Evolutionary conservation across 2,329 filamentous ascomycete species (phyloP).

Genomic region (Teratosphaeria destructans): DNA sequence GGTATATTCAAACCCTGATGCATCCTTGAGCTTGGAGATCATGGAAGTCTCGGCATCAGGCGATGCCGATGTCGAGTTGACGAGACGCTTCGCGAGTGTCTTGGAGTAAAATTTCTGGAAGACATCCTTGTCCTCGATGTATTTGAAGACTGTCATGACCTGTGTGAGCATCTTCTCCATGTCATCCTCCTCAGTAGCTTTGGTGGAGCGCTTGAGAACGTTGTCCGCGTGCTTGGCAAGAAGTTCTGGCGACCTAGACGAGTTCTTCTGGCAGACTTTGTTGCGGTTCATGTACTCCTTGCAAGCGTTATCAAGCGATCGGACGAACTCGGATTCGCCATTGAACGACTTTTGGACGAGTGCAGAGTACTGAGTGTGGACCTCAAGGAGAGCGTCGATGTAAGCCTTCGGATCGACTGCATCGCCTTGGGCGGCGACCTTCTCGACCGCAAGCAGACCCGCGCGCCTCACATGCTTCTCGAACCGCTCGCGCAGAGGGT

Average conservation of each 20-base stretch:
- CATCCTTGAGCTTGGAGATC: slow-evolving; percentile 98
- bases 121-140: slow-evolving; percentile 99
- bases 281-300: slow-evolving; percentile 97
- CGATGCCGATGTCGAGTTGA: slow-evolving; percentile 89
- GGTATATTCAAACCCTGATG: slow-evolving; percentile 97
- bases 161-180: slow-evolving; percentile 79
- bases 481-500: slow-evolving; percentile 76
- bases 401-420: slow-evolving; percentile 93
- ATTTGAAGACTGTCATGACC: slow-evolving; percentile 99
- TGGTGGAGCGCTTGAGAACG: slow-evolving; percentile 82
- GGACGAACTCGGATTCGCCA: slow-evolving; percentile 92
- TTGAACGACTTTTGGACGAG: slow-evolving; percentile 88
- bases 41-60: slow-evolving; percentile 98
- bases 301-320: slow-evolving; percentile 92
- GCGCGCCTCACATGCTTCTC: slow-evolving; percentile 89
- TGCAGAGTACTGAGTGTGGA: slow-evolving; percentile 84
- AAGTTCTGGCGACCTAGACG: slow-evolving; percentile 87
- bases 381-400: slow-evolving; percentile 86
- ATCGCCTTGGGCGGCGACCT: slow-evolving; percentile 79
- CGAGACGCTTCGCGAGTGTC: slow-evolving; percentile 87
- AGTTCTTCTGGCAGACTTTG: slow-evolving; percentile 85
- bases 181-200: slow-evolving; percentile 86
- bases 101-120: slow-evolving; percentile 99
- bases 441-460: slow-evolving; percentile 77
- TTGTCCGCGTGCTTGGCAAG: slow-evolving; percentile 93